Base-by-base conservation (phyloP, 2,329 filamentous ascomycete species). In the Bretziella fagacearum region DNA sequence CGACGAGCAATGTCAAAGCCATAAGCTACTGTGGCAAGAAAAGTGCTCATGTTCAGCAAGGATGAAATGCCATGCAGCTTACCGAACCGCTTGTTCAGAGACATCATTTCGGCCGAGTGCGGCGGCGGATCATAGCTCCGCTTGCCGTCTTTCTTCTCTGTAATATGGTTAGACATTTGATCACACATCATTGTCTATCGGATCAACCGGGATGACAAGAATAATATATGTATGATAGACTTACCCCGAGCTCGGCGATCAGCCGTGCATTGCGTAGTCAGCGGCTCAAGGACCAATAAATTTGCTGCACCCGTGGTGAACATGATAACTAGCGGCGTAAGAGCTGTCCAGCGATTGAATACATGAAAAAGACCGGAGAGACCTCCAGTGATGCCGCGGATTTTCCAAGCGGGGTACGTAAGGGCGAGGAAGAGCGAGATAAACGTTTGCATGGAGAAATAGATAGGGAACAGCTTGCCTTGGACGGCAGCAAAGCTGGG, bases 131-230 rank as follows among this genome's bases (percentile, higher is more conserved):
- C 85, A 57, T 81, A 83, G 62, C 79, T 84, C 59, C 81, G 83
- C 71, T 93, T 95, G 47, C 85, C 85, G 59, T 95, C 89, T 56
- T 80, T 77, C 52, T 81, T 85, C 68, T 89, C 87, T 78, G 51
- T 36, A 47, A 25, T 15, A 26, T 40, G 33, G 25, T 23, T 43
- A 32, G 23, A n/a, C n/a, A n/a, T n/a, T n/a, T n/a, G n/a, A n/a
- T n/a, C n/a, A n/a, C n/a, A n/a, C n/a, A n/a, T n/a, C n/a, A n/a
- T n/a, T n/a, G n/a, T n/a, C n/a, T n/a, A n/a, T n/a, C n/a, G n/a
- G n/a, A n/a, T n/a, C n/a, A n/a, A n/a, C n/a, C n/a, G n/a, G n/a
- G n/a, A n/a, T n/a, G n/a, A n/a, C n/a, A n/a, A n/a, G 23, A 13
- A 27, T 7, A 8, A 36, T 32, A 25, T 25, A 39, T n/a, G 7